Evolutionary conservation across 2,329 filamentous ascomycete species (phyloP).

Genomic region (Trichoderma guizhouense): DNA sequence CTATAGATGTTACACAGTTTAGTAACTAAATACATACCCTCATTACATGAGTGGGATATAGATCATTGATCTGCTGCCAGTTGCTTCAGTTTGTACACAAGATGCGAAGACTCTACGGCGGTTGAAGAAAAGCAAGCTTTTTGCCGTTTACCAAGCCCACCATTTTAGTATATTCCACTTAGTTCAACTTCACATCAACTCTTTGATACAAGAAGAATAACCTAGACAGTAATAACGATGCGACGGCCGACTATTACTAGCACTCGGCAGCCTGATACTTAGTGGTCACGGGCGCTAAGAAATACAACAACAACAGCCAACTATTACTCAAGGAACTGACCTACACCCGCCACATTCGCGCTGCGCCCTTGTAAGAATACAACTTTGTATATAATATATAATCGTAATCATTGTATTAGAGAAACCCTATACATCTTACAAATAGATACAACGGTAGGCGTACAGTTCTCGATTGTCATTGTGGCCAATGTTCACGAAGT

Average conservation of each 20-base stretch:
- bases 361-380: background rate
- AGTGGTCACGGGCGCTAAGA: no score
- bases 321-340: background rate
- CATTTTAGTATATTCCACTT: background rate
- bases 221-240: background rate
- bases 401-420: background rate
- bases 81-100: background rate
- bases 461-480: background rate
- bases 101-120: background rate
- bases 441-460: background rate
- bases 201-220: background rate
- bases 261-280: no score
- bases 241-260: background rate
- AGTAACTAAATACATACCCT: background rate
- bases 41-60: background rate
- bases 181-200: background rate
- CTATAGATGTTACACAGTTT: background rate
- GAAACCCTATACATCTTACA: background rate
- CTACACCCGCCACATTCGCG: background rate
- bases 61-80: background rate
- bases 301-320: background rate
- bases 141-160: background rate
- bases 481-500: background rate
- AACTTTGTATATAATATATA: background rate
- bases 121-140: background rate